phyloP scores from a whole-genome alignment of 106 monocot genomes.

The Ottelia alismoides region DNA sequence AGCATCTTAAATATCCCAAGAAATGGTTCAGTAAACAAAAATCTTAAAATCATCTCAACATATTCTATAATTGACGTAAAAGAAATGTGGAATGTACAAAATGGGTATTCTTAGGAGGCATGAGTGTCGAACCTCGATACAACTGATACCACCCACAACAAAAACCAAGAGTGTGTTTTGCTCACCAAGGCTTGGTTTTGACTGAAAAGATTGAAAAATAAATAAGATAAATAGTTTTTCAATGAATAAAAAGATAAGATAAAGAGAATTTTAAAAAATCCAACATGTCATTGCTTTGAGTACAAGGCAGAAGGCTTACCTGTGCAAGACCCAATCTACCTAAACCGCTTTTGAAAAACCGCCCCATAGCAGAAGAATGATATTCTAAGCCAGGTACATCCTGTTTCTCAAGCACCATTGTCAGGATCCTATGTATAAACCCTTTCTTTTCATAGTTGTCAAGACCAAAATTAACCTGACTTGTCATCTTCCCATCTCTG shows the following conservation, averaged over 20 bases:
- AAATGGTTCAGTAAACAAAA: no score
- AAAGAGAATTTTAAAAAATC: no score
- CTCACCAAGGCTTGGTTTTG: conserved; percentile 74
- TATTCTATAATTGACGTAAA: no score
- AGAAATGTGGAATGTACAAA: no score
- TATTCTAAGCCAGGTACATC: conserved; percentile 81
- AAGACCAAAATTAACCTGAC: conserved; percentile 25
- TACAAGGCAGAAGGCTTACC: conserved; percentile 37
- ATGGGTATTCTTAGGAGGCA: no score
- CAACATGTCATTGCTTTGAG: no score
- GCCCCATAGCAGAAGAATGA: conserved; percentile 88
- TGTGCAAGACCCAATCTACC: conserved; percentile 99
- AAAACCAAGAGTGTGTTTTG: conserved; percentile 72
- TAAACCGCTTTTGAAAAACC: conserved; percentile 90
- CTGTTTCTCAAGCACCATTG: conserved; percentile 45
- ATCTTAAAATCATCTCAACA: no score
- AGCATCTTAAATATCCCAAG: no score
- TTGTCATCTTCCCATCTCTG: conserved; percentile 24
- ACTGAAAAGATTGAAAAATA: conserved; percentile 32
- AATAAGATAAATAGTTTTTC: background rate
- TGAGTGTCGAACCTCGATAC: conserved; percentile 87
- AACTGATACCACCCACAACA: conserved; percentile 83
- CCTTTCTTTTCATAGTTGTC: conserved; percentile 54
- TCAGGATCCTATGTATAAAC: conserved; percentile 60
- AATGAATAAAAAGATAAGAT: background rate